Base-by-base conservation (phyloP, 108 stramenopile species). In the Pseudonitzschia multiseries region DNA sequence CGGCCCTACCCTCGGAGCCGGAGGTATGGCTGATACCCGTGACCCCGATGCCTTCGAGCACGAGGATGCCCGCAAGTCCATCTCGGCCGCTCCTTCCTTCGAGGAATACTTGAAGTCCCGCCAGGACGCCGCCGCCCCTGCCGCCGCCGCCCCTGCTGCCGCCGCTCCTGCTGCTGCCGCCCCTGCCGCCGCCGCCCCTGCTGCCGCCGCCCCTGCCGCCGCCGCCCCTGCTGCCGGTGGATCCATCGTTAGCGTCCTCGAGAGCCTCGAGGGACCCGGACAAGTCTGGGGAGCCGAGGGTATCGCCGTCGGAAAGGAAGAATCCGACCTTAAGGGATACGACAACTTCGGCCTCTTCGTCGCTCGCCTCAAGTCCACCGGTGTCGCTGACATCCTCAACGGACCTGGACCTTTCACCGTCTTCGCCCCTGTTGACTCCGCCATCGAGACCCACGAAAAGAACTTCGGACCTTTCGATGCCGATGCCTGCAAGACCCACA, bases 101-200 rank as follows among this genome's bases (percentile, higher is more conserved):
- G 92, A 93, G 86, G 92, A 93, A 69, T 93, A 91, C 88, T 71
- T 93, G 83, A 93, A 93, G 88, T 69, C 70, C 60, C 83, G 87
- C 53, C 28, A 46, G 20, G 69, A 10, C 14, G 69, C 61, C 18
- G 61, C 32, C 17, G 28, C 61, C 36, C 22, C 59, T 33, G 61
- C 33, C 18, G 33, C 61, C 32, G 61, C 61, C n/a, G 28, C 61
- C 18, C 28, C 36, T n/a, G 61, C 61, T 28, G 33, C 61, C 33
- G 61, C 61, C 32, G 28, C 61, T n/a, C 28, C 36, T 40, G 61
- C 61, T 62, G 61, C 61, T 33, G 33, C 61, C 15, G 28, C 61
- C 15, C 27, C 61, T 40, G 61, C 61, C 61, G n/a, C 26, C 14
- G 57, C 61, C 32, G 20, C 61, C n/a, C 18, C 26, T 31, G 57